Evolutionary conservation across 768 basidiomycete genomes (phyloP), one percentile per base, ranked within the genome.

Genomic region (Punctularia strigosozonata): DNA sequence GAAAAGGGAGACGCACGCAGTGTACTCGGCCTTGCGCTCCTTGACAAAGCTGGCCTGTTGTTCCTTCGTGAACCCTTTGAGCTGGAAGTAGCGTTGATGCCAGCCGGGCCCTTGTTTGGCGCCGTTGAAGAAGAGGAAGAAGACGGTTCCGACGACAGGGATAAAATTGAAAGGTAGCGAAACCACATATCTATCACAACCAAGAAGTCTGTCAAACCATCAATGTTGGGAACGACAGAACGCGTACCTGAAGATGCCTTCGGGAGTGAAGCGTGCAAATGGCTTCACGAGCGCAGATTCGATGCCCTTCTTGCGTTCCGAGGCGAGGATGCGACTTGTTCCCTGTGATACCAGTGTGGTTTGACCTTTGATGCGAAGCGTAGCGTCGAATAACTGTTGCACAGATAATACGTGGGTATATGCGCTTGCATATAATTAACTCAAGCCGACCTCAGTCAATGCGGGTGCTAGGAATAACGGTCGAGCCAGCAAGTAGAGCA

Each of bases 111-210:
- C 80, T 19, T 56, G 44, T 44, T 66, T 66, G 15, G 41, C 45
- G 55, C 71, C 71, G 38, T 75, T 75, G 47, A 68, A 68, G 24
- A 73, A 48, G 17, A 80, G 51, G 59, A 85, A 82, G 42, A 75
- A 50, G 13, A 63, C 68, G 2, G 79, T 80, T 5, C 81, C 80
- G 28, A 81, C 62, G 18, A 69, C 65, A 0, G 81, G 81, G 19
- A 85, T 66, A 23, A 74, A 56, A 57, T 82, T 85, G 37, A 83
- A 64, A 14, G 80, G 81, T 5, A 83, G 60, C 4, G 74, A 75
- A 18, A 80, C 47, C 25, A 81, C 46, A 52, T 82, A 85, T n/a
- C n/a, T n/a, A n/a, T n/a, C n/a, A n/a, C n/a, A n/a, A n/a, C n/a
- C n/a, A n/a, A n/a, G n/a, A n/a, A n/a, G n/a, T n/a, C n/a, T n/a